These are phyloP conservation scores for Microbotryum saponariae DNA, from an alignment of 1,284 basidiomycete genomes.

Conservation along the genomic window DNA sequence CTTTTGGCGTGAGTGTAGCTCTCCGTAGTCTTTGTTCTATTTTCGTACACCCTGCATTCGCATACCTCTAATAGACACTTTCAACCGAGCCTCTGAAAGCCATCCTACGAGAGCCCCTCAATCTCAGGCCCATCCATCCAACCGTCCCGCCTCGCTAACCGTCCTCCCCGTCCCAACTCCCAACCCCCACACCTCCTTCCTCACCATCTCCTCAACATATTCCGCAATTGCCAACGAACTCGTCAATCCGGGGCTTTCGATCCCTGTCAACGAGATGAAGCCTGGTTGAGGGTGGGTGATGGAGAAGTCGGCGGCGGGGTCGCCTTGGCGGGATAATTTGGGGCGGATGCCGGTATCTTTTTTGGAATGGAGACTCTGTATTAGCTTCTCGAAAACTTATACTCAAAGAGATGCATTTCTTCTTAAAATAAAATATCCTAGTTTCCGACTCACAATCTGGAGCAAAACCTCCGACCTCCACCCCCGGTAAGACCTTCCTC, in stretches of 20 bases:
- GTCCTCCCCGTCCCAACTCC: slow-evolving; percentile 50
- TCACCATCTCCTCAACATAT: slow-evolving; percentile 44
- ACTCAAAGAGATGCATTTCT: too few relatives aligned
- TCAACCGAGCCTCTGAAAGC: neutral
- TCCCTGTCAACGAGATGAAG: slow-evolving; percentile 62
- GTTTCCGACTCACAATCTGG: slow-evolving; percentile 55
- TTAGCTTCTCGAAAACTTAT: too few relatives aligned
- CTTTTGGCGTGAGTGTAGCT: too few relatives aligned
- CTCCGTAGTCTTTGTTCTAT: too few relatives aligned
- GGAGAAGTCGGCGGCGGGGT: slow-evolving; percentile 75
- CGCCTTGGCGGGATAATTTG: slow-evolving; percentile 67
- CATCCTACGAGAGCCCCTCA: neutral
- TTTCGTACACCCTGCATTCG: too few relatives aligned
- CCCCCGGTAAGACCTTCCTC: slow-evolving; percentile 60
- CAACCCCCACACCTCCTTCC: slow-evolving; percentile 44
- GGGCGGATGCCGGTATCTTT: slow-evolving; percentile 76
- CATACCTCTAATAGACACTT: too few relatives aligned
- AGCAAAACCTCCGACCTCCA: slow-evolving; percentile 57
- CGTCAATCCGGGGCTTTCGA: slow-evolving; percentile 51
- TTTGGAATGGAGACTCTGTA: too few relatives aligned
- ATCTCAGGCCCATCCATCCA: slow-evolving; percentile 31
- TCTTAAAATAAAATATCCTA: neutral
- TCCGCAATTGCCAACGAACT: slow-evolving; percentile 48
- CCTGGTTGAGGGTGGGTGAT: slow-evolving; percentile 43
- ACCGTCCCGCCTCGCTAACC: slow-evolving; percentile 25